Evolutionary conservation across 83 land plant species (phyloP), one percentile per base, ranked within the genome.

Genomic region (Picea abies): DNA sequence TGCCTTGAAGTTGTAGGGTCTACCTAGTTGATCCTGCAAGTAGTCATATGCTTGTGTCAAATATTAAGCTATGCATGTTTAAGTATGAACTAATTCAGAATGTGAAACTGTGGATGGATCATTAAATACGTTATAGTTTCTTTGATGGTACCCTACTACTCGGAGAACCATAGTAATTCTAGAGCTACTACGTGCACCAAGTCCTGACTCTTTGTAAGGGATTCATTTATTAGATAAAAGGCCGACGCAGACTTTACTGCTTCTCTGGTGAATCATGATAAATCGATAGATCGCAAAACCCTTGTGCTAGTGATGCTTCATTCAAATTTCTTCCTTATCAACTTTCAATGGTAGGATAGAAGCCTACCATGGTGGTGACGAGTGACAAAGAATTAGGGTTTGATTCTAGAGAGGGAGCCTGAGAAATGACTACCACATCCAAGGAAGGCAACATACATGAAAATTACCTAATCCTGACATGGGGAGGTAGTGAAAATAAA

Each of bases 361-460:
- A 84, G 88, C 79, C 84, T 86, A 86, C 82, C 69, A 86, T 86
- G 88, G 79, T 83, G 29, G 79, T 86, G 84, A 83, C 8, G 64
- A 79, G 89, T 87, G 78, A 84, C 61, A 79, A 63, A 82, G 82
- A 82, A 84, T 84, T 84, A 87, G 86, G 87, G 84, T 87, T 87
- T 60, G 75, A 87, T 87, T 84, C 76, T 12, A 76, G 83, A 82
- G 87, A 85, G 80, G 81, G 72, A 68, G 85, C 82, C 47, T 77
- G 29, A 77, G 79, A 85, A 78, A 82, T 66, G 66, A 60, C 80
- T 86, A 86, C 85, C 85, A 86, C 85, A 83, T 84, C 85, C 80
- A 86, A 71, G 87, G 71, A 86, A 78, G 84, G 82, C 72, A 82
- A 41, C 68, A 82, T 29, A n/a, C 78, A n/a, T 68, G 70, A 71